Evolutionary conservation across 768 basidiomycete genomes (phyloP), one percentile per base, ranked within the genome.

Genomic region (Rhodotorula graminis): DNA sequence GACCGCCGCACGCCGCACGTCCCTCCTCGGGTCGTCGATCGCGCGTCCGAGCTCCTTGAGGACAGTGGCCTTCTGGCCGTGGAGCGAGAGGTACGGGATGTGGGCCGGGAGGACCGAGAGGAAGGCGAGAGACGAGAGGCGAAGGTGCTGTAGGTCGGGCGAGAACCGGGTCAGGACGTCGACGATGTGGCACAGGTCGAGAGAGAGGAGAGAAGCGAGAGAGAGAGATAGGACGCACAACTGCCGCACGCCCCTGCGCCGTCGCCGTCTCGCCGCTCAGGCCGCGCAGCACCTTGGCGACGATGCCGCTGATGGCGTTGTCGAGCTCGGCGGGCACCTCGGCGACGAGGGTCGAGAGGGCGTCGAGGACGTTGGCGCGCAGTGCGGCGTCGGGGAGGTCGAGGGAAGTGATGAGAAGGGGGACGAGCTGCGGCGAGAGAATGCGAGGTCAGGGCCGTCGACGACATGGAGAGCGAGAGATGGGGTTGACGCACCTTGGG

Each of bases 21-120:
- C 82, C 70, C 90, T 84, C 79, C 89, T 90, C n/a, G 91, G 91
- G 82, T 98, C 96, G 79, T 98, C 96, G 60, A 98, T 81, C 9
- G 85, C 86, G 72, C 85, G 87, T 0, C 85, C 88, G 40, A 99
- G 84, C 71, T 89, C 88, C 50, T 87, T 87, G 63, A 97, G 80
- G 33, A 96, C 90, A 0, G 79, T 82, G 4, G 86, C 70, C 80
- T 92, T 97, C 78, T 87, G 85, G 2, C 90, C 88, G 78, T 95
- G 92, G 52, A 99, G 84, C 21, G 89, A 82, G 74, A 91, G 89
- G 80, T 92, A 95, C 47, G 90, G 87, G 61, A 97, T 86, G 47
- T 88, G 84, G 53, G 83, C 84, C 0, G 96, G 93, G 59, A 99
- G 80, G 29, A 86, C 82, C 5, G 85, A 87, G 7, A 99, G 83